Evolutionary conservation across 2,329 filamentous ascomycete species (phyloP).

Genomic region (Lasiodiplodia gonubiensis): DNA sequence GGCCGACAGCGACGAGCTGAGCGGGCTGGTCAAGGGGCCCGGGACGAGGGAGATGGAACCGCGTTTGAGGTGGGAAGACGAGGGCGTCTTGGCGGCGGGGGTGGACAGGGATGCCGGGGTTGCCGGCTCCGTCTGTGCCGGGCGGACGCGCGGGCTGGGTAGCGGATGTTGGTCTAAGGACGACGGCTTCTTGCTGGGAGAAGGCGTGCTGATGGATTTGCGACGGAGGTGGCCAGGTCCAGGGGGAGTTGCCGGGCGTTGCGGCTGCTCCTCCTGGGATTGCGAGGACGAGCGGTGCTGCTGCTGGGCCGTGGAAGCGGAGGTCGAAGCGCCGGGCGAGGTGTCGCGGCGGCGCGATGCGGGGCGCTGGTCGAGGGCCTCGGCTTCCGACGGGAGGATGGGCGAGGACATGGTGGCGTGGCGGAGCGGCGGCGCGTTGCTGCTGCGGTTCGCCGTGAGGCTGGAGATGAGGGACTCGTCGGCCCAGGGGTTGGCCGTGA

Average conservation of each 20-base stretch:
- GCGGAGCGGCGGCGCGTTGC: conserved; percentile 32
- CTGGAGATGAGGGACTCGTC: conserved; percentile 11
- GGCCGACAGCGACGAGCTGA: conserved; percentile 65
- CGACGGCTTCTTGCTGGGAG: neutral
- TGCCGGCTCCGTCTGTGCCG: neutral
- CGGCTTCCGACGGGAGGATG: conserved; percentile 33
- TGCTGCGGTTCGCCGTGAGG: conserved; percentile 18
- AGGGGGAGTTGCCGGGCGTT: conserved; percentile 10
- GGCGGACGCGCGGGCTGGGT: neutral
- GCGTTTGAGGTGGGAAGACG: conserved; percentile 40
- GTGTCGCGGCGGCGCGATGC: conserved; percentile 15
- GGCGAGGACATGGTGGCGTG: conserved; percentile 40
- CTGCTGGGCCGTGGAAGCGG: neutral
- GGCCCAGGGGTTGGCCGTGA: conserved; percentile 28
- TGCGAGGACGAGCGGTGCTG: neutral
- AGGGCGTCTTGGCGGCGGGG: conserved; percentile 27
- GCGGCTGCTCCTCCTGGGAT: neutral
- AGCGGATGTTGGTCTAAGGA: neutral
- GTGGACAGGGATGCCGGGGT: neutral
- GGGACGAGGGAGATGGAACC: conserved; percentile 33
- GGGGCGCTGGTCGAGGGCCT: conserved; percentile 15
- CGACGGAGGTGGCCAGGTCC: neutral
- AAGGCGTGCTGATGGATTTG: conserved; percentile 16
- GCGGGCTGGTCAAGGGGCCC: conserved; percentile 63
- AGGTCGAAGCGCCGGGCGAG: neutral